These are phyloP conservation scores for Penicillium sp. DNA, from an alignment of 2,329 filamentous ascomycete genomes.

Conservation along the genomic window DNA sequence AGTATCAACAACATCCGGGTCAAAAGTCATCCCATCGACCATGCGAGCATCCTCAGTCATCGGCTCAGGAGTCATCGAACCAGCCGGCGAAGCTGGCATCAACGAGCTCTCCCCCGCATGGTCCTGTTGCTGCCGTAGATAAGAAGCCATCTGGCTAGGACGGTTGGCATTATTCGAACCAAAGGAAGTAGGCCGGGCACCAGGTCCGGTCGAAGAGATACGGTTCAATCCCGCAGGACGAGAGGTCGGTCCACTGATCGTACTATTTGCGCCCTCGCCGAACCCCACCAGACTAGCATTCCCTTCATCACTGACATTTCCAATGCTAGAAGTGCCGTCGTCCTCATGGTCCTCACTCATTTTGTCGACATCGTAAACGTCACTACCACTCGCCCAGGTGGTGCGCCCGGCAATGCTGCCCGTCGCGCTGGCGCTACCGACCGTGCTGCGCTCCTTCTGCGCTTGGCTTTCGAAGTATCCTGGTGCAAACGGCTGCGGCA, in stretches of 20 bases:
- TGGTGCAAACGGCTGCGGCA: constrained; percentile 46
- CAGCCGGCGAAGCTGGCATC: constrained; percentile 38
- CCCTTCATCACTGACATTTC: constrained; percentile 81
- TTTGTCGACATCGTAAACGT: constrained; percentile 54
- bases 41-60: constrained; percentile 55
- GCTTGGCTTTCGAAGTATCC: constrained; percentile 78
- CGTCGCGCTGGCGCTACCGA: constrained; percentile 85
- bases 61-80: constrained; percentile 42
- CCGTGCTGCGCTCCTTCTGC: constrained; percentile 78
- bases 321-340: constrained; percentile 60
- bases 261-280: constrained; percentile 84
- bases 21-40: constrained; percentile 64
- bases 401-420: constrained; percentile 63
- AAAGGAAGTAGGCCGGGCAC: constrained; percentile 38
- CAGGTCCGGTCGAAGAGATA: constrained; percentile 32
- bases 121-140: constrained; percentile 25
- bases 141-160: constrained; percentile 27
- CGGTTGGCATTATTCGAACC: constrained; percentile 38
- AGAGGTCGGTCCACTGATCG: constrained; percentile 72
- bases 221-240: constrained; percentile 52
- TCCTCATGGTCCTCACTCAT: constrained; percentile 65
- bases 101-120: constrained; percentile 38
- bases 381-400: constrained; percentile 64
- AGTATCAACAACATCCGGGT: constrained; percentile 61
- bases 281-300: constrained; percentile 84